Base-by-base conservation (phyloP, 352 stramenopile species). In the Elongisporangium prolatum region DNA sequence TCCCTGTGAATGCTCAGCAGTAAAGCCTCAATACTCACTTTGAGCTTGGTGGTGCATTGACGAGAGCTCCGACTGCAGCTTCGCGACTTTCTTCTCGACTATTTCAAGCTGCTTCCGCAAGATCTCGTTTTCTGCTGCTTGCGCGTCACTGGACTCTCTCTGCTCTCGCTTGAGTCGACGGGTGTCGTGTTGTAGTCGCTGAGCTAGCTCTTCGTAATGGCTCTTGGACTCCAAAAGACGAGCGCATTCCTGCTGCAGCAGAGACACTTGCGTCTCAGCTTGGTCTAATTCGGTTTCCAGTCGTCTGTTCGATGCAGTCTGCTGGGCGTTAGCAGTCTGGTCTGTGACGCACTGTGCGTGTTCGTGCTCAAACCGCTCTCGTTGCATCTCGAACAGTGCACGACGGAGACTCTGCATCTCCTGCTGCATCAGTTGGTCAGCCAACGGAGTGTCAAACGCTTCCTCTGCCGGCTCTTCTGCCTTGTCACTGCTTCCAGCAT, bases 81-180 rank as follows among this genome's bases (percentile, higher is more conserved):
- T 40, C 18, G 73, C 72, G 2, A 38, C 38, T 21, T 75, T 62
- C 8, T 57, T 60, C 40, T 72, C 71, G 1, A 65, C 37, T 8
- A 50, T 16, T 7, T 73, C 62, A 0, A 91, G 61, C 7, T 63
- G 64, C 11, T 71, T 62, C 6, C 78, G 70, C 20, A 91, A 60
- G 38, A 91, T 91, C 52, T 91, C 76, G 1, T 55, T 48, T 48
- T 91, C 78, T 5, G 81, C 81, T 14, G 50, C 68, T 38, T 86
- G 63, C 2, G 53, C 55, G n/a, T 74, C 55, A 7, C 60, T 47
- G 8, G 62, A 56, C 18, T 71, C 59, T 4, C 21, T 48, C 50
- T 74, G 60, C 22, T 60, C 22, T 1, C 40, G 37, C 21, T 60
- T 57, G 14, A 72, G 53, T 2, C 59, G 72, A 55, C 54, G 59